phyloP scores from a whole-genome alignment of 108 stramenopile genomes.

The Nitzschia sp. region DNA sequence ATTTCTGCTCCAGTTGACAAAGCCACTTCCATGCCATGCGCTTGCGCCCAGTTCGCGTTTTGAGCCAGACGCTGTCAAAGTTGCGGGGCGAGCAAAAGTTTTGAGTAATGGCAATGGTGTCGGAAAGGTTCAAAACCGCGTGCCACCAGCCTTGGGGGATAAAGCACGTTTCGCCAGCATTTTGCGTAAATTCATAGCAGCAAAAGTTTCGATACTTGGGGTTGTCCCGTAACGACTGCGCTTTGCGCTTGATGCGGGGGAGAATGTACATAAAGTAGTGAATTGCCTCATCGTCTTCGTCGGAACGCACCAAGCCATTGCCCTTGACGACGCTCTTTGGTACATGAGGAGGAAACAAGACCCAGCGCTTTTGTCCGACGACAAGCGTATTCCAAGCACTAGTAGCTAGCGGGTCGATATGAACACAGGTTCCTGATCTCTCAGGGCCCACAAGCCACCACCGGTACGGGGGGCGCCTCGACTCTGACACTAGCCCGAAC shows the following conservation, averaged over 20 bases:
- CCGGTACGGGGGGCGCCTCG: conserved; percentile 95
- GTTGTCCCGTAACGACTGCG: conserved; percentile 38
- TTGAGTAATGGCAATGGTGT: conserved; percentile 96
- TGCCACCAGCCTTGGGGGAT: conserved; percentile 99
- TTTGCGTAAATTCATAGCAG: conserved; percentile 95
- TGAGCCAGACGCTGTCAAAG: conserved; percentile 93
- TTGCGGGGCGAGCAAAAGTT: conserved; percentile 94
- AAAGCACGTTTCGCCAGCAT: conserved; percentile 95
- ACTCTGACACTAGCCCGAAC: conserved; percentile 89
- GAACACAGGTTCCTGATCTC: conserved; percentile 91
- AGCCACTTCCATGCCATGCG: conserved; percentile 96
- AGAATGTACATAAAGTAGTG: conserved; percentile 95
- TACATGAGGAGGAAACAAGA: conserved; percentile 93
- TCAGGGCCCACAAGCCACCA: conserved; percentile 95
- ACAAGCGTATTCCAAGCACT: conserved; percentile 98
- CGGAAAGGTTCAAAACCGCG: conserved; percentile 94
- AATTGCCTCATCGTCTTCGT: conserved; percentile 98
- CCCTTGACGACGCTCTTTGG: conserved; percentile 90
- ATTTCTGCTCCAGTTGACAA: conserved; percentile 58
- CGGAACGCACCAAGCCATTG: conserved; percentile 51
- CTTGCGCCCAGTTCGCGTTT: conserved; percentile 90
- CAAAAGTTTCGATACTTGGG: conserved; percentile 69
- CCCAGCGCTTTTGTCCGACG: conserved; percentile 95
- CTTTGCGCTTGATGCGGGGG: conserved; percentile 85
- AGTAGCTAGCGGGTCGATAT: conserved; percentile 97